phyloP scores from a whole-genome alignment of 257 asterid species.

The Knoxia roxburghii region DNA sequence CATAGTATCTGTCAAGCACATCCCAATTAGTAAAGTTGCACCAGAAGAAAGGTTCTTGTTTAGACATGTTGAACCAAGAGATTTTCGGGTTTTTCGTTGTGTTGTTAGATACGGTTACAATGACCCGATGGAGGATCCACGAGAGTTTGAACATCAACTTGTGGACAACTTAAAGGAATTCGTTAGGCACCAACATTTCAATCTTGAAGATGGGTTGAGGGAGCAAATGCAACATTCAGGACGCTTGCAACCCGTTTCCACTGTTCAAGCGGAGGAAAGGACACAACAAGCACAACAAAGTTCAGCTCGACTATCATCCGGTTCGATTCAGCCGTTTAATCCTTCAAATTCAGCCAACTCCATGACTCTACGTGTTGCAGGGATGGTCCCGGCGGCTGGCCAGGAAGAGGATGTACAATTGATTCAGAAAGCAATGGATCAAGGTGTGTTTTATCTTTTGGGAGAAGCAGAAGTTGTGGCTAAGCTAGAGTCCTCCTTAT shows the following conservation, averaged over 20 bases:
- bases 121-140: conserved; percentile 42
- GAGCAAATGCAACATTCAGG: conserved; percentile 26
- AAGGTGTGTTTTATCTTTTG: conserved; percentile 50
- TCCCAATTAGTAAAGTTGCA: conserved; percentile 56
- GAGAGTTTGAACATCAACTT: conserved; percentile 41
- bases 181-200: conserved; percentile 41
- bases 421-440: conserved; percentile 37
- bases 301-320: conserved; percentile 28
- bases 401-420: conserved; percentile 39
- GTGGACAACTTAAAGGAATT: conserved; percentile 43
- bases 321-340: conserved; percentile 33
- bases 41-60: conserved; percentile 57
- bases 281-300: conserved; percentile 12
- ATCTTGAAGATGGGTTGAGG: conserved; percentile 16
- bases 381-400: conserved; percentile 3
- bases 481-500: conserved; percentile 34
- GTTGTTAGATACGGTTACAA: conserved; percentile 72
- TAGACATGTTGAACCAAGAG: conserved; percentile 50
- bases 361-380: conserved; percentile 9
- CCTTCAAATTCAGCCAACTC: conserved; percentile 17
- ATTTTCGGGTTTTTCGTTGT: conserved; percentile 44
- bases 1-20: conserved; percentile 58
- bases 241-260: conserved; percentile 10
- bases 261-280: conserved; percentile 35
- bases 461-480: conserved; percentile 77